These are phyloP conservation scores for Citeromyces matritensis DNA, from an alignment of 805 yeast species.

Conservation along the genomic window DNA sequence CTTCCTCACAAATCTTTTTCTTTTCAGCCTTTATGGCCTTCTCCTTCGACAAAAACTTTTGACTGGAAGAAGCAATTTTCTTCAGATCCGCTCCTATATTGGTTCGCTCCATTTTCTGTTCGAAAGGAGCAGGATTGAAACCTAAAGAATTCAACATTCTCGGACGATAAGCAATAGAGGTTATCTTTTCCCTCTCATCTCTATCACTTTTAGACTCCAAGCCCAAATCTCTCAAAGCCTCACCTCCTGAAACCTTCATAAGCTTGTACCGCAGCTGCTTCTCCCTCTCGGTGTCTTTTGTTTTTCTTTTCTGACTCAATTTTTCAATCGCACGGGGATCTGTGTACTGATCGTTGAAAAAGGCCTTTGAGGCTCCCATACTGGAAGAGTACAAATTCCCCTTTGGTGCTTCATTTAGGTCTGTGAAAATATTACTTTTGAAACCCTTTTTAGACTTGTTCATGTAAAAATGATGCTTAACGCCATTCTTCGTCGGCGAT, in stretches of 20 bases:
- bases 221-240: conserved; percentile 5
- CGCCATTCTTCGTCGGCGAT: conserved; percentile 34
- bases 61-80: neutral
- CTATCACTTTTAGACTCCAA: conserved; percentile 9
- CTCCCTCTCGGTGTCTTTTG: conserved; percentile 13
- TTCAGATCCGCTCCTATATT: neutral
- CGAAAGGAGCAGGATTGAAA: conserved; percentile 14
- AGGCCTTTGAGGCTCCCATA: conserved; percentile 28
- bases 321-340: conserved; percentile 31
- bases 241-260: conserved; percentile 11
- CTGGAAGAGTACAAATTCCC: conserved; percentile 20
- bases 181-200: conserved; percentile 8
- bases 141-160: conserved; percentile 10
- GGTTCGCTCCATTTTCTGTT: neutral
- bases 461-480: conserved; percentile 23
- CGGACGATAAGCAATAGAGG: conserved; percentile 11
- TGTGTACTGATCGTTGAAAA: conserved; percentile 31
- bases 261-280: conserved; percentile 15
- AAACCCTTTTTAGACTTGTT: conserved; percentile 14
- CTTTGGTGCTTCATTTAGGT: too few relatives aligned
- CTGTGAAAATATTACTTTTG: conserved; percentile 11
- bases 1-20: neutral
- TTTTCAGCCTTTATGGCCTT: neutral
- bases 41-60: conserved; percentile 1
- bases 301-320: conserved; percentile 21